These are phyloP conservation scores for Falciphora oryzae DNA, from an alignment of 2,329 filamentous ascomycete species.

Conservation along the genomic window DNA sequence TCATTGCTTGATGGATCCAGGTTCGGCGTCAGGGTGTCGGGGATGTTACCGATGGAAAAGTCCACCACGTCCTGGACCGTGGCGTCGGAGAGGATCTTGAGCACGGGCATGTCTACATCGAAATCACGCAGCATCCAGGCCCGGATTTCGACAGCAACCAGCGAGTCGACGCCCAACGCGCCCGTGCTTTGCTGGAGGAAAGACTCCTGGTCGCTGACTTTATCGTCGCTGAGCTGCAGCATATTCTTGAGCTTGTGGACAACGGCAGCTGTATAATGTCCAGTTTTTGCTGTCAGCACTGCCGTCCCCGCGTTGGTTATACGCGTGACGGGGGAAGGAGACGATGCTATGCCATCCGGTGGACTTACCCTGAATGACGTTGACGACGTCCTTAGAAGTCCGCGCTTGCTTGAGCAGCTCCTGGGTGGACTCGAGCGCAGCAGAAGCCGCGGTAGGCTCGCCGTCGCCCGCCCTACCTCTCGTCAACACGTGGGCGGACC, in stretches of 20 bases:
- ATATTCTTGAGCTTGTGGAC: neutral
- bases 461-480: neutral
- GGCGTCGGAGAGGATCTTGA: slow-evolving; percentile 32
- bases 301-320: too few relatives aligned
- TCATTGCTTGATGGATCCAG: too few relatives aligned
- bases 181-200: neutral
- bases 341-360: too few relatives aligned
- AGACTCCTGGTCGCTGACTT: neutral
- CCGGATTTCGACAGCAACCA: slow-evolving; percentile 30
- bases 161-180: slow-evolving; percentile 22
- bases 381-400: neutral
- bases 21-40: neutral
- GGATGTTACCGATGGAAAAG: neutral
- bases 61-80: neutral
- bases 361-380: neutral
- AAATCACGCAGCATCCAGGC: slow-evolving; percentile 42
- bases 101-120: slow-evolving; percentile 35
- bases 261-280: neutral
- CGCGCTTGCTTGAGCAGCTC: neutral
- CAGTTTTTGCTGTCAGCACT: too few relatives aligned
- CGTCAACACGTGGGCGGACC: slow-evolving; percentile 4
- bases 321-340: too few relatives aligned
- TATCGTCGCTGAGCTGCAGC: neutral
- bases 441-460: neutral
- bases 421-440: neutral